Percentiles rank a stretch among this genome's conserved stretches.
These are phyloP conservation scores for Thyridium curvatum DNA, from an alignment of 2,329 filamentous ascomycete genomes.

Conservation along the genomic window DNA sequence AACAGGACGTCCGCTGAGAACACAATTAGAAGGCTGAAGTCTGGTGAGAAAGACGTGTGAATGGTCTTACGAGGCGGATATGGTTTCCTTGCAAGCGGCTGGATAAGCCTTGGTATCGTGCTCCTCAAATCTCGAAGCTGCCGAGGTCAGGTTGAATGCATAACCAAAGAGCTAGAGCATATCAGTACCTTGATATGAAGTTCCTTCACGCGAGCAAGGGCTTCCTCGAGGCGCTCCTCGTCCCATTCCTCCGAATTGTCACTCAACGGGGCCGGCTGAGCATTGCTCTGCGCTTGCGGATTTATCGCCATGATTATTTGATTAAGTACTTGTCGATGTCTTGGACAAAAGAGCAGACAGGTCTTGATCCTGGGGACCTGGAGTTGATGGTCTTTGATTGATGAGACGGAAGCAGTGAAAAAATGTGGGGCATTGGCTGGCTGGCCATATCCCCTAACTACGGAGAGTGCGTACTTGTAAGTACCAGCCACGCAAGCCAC, in stretches of 20 bases:
- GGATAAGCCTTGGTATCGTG: slow-evolving; percentile 42
- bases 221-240: slow-evolving; percentile 42
- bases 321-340: not conserved
- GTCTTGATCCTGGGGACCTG: not conserved
- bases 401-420: no score
- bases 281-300: no score
- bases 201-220: slow-evolving; percentile 43
- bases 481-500: not conserved
- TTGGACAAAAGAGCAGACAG: not conserved
- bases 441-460: no score
- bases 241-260: slow-evolving; percentile 27
- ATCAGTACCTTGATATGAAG: slow-evolving; percentile 45
- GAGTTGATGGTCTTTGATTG: not conserved
- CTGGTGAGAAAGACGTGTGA: not conserved
- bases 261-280: no score
- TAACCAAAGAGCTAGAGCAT: not conserved
- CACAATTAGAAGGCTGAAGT: slow-evolving; percentile 11
- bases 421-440: no score
- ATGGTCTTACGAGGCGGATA: slow-evolving; percentile 43
- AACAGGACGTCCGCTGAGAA: slow-evolving; percentile 43
- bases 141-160: slow-evolving; percentile 9
- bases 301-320: not conserved
- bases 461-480: no score
- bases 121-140: slow-evolving; percentile 42
- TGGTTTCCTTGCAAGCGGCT: slow-evolving; percentile 41